Evolutionary conservation across 2,329 filamentous ascomycete genomes (phyloP), one percentile per base, ranked within the genome.

Genomic region (Tolypocladium ovalisporum): DNA sequence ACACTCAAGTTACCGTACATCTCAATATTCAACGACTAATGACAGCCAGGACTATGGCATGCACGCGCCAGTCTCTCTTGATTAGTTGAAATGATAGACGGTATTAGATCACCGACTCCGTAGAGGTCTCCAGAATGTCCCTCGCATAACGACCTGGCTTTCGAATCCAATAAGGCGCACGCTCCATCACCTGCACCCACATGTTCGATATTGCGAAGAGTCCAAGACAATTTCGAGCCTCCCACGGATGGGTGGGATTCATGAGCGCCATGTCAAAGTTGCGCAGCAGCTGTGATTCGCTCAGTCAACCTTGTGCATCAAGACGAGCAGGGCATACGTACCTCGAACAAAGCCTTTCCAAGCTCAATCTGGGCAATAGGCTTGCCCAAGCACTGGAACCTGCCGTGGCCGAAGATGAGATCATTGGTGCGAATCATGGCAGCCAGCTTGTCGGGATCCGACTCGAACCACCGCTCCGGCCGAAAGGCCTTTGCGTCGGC

Each of bases 331-430:
- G 12, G 19, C 19, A 2, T 1, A 61, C 60, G 4, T 73, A 76
- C 73, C 68, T 79, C 76, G 27, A 76, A 73, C 22, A 75, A 64
- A 1, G 67, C 61, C 59, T 71, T 70, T 29, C 68, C 67, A 32
- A 75, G 17, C 54, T 76, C 72, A 36, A 76, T 66, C 22, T 68
- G 57, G 0, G 74, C 73, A 12, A 75, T 66, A 0, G 67, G 64
- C 27, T 71, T 71, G 0, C 74, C 74, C 0, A 75, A 59, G 29
- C 74, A 76, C 36, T 68, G 65, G 53, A 67, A 75, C n/a, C 64
- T 65, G 0, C 74, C 75, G 34, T 71, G 69, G 0, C 72, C 68
- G 55, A 76, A 76, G 0, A 71, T 62, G 4, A 75, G 59, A 9
- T 72, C 71, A 6, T 70, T 61, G 1, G 67, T 67, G 13, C 65